Percentiles rank a stretch among this genome's conserved stretches.
These are phyloP conservation scores for Colletotrichum sp. DNA, from an alignment of 2,329 filamentous ascomycete genomes.

Conservation along the genomic window DNA sequence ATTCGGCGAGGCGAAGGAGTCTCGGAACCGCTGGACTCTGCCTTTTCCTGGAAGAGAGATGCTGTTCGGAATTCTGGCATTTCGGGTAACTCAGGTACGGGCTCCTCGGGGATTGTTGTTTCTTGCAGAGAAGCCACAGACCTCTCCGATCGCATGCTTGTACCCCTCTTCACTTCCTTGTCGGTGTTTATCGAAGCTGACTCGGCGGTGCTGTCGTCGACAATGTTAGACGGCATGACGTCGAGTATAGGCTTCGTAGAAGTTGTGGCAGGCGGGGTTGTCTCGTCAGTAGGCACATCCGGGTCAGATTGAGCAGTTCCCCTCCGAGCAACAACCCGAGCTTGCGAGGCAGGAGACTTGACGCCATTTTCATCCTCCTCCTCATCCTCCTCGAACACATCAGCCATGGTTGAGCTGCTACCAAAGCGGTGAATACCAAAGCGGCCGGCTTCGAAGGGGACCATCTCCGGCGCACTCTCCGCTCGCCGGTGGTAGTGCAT, in stretches of 20 bases:
- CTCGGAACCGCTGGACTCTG: constrained; percentile 43
- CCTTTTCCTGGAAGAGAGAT: constrained; percentile 34
- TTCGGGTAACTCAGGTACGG: constrained; percentile 32
- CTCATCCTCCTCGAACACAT: constrained; percentile 87
- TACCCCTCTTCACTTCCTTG: constrained; percentile 38
- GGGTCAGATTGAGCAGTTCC: not conserved
- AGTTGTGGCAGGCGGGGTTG: constrained; percentile 34
- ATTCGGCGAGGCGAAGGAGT: constrained; percentile 50
- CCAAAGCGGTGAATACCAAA: constrained; percentile 66
- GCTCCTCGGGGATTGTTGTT: constrained; percentile 54
- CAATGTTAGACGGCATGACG: not conserved
- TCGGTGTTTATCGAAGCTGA: constrained; percentile 53
- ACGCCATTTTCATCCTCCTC: constrained; percentile 61
- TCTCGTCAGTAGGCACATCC: constrained; percentile 28
- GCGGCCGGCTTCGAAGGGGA: constrained; percentile 70
- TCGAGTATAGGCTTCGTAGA: constrained; percentile 27
- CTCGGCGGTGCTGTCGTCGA: not conserved
- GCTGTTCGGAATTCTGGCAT: constrained; percentile 44
- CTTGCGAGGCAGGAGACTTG: constrained; percentile 25
- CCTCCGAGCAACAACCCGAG: not conserved
- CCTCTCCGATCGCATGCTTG: constrained; percentile 51
- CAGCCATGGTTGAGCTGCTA: constrained; percentile 78
- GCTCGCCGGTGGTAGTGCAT: constrained; percentile 80
- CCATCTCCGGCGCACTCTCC: constrained; percentile 81
- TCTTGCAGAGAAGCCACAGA: constrained; percentile 58